Evolutionary conservation across 2,329 filamentous ascomycete species (phyloP).

Genomic region (Curvularia hawaiiensis): DNA sequence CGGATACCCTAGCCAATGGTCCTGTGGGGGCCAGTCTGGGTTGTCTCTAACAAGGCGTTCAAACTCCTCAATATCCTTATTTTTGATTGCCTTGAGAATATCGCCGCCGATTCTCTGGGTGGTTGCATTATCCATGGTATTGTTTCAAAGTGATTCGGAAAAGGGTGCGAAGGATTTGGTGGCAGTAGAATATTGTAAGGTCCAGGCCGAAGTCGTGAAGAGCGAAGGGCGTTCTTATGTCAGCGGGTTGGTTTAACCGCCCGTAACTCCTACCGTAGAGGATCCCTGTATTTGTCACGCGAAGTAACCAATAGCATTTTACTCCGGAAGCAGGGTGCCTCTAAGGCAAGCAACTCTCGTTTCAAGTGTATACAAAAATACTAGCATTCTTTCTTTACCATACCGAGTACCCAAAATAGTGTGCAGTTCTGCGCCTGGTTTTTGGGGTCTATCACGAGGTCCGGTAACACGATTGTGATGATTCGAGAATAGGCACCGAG

Average conservation of each 20-base stretch:
- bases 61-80: neutral
- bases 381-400: neutral
- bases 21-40: neutral
- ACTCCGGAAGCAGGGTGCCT: neutral
- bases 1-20: neutral
- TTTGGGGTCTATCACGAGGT: neutral
- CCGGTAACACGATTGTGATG: neutral
- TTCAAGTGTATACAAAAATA: conserved; percentile 2
- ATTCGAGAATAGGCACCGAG: neutral
- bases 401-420: neutral
- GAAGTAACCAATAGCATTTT: neutral
- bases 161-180: neutral
- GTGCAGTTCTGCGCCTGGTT: neutral
- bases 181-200: neutral
- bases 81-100: neutral
- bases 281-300: neutral
- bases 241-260: neutral
- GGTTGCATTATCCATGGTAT: neutral
- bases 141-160: neutral
- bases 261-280: neutral
- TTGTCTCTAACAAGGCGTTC: neutral
- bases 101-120: neutral
- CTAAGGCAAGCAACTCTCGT: neutral
- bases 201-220: neutral
- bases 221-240: conserved; percentile 1